These are phyloP conservation scores for Eucalyptus pumila DNA, from an alignment of 345 rosid species.

Conservation along the genomic window DNA sequence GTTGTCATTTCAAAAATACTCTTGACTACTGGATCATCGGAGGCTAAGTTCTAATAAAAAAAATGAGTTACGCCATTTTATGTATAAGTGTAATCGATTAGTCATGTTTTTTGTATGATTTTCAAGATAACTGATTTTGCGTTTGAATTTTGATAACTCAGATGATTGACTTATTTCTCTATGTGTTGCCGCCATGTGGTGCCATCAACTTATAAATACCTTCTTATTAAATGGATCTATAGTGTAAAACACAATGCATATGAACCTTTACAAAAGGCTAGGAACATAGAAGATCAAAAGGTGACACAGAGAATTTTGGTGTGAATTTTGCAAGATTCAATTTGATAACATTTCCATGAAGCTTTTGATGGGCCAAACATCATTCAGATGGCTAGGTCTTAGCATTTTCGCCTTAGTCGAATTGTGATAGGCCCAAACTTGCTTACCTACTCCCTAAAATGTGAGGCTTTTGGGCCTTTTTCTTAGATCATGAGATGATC, in stretches of 20 bases:
- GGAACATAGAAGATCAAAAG: background rate
- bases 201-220: background rate
- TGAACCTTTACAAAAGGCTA: background rate
- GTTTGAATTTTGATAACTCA: background rate
- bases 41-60: background rate
- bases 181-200: background rate
- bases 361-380: background rate
- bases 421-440: background rate
- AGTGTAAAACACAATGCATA: background rate
- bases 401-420: background rate
- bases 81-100: background rate
- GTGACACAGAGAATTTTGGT: background rate
- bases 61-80: background rate
- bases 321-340: background rate
- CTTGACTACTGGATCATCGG: background rate
- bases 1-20: background rate
- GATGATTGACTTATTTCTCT: background rate
- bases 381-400: background rate
- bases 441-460: background rate
- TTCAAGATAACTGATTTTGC: background rate
- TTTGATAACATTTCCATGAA: background rate
- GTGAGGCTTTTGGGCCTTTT: background rate
- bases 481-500: background rate
- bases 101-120: background rate
- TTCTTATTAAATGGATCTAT: background rate